A percentile compares a stretch with the other conserved stretches of the same genome.
Evolutionary conservation across 805 yeast species (phyloP).

Genomic region (Cyberlindnera japonica): DNA sequence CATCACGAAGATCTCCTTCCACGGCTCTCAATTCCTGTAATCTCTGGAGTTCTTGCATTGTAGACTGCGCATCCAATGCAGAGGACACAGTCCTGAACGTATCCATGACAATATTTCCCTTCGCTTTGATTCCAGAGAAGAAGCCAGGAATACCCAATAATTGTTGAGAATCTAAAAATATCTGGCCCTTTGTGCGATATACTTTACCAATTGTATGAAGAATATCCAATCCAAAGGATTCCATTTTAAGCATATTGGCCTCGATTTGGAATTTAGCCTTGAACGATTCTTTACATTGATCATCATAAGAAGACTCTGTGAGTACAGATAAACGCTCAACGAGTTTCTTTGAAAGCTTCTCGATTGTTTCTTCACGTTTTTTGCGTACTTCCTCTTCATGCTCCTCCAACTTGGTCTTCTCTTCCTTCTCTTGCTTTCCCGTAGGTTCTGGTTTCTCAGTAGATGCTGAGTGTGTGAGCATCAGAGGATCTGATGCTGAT

Average conservation of each 20-base stretch:
- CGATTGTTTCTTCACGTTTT: conserved; percentile 63
- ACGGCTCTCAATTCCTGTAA: conserved; percentile 50
- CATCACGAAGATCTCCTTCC: conserved; percentile 40
- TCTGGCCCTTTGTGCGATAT: conserved; percentile 60
- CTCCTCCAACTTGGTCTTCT: conserved; percentile 47
- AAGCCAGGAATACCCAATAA: conserved; percentile 68
- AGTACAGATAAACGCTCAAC: conserved; percentile 48
- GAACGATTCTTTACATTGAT: conserved; percentile 61
- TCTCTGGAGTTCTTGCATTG: conserved; percentile 68
- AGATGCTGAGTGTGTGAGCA: conserved; percentile 8
- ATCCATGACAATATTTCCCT: conserved; percentile 69
- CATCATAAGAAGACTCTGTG: conserved; percentile 61
- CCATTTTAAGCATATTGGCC: conserved; percentile 78
- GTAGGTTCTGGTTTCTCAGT: conserved; percentile 2
- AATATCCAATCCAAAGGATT: conserved; percentile 80
- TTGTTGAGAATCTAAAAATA: conserved; percentile 61
- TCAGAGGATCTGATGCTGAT: conserved; percentile 4
- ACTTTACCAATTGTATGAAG: conserved; percentile 72
- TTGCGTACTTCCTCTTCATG: conserved; percentile 73
- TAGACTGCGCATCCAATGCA: conserved; percentile 75
- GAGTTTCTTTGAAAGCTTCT: conserved; percentile 57
- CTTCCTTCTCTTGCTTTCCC: conserved; percentile 28
- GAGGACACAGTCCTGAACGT: conserved; percentile 66
- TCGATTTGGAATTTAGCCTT: conserved; percentile 66
- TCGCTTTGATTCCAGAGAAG: conserved; percentile 67